Base-by-base conservation (phyloP, 1,139 yeast species). In the Dujonia santamariae region DNA sequence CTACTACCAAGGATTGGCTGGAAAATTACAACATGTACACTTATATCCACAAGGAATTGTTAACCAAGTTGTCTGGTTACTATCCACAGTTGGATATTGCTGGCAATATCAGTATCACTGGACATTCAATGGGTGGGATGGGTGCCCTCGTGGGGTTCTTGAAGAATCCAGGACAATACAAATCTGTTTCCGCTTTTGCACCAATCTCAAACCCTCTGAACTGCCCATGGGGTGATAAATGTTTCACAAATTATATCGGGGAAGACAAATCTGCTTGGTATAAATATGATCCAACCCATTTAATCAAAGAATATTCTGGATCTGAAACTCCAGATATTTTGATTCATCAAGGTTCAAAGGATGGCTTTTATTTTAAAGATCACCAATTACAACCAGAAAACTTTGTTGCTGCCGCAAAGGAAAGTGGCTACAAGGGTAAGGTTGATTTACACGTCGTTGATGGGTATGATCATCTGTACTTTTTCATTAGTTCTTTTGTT, bases 111-210 rank as follows among this genome's bases (percentile, higher is more conserved):
- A 75, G 92, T 19, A 79, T 92, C 44, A 80, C 94, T 8, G 97
- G 97, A 29, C 97, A 92, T 58, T 92, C 98, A 2, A 92, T 92
- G 97, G 98, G 98, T 32, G 98, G 98, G 0, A 87, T 75, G 56
- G 98, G 98, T 36, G 96, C 98, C 0, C 63, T 92, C 41, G 66
- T 83, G 37, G 80, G 95, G 12, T 90, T 77, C 55, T 63, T 92
- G 37, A 75, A 71, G 45, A 79, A 85, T 54, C 87, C 92, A 1
- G 84, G 80, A 3, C 68, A 68, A 50, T 92, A 84, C 68, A 78
- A 76, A 56, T 80, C 95, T 2, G 94, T 85, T 24, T 78, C 90
- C 41, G 97, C 97, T 0, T 92, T 92, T 63, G 78, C 97, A 0
- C 97, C 98, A 37, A 85, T 92, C 45, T 63, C 78, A 30, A 85